Conservation (phyloP, 257 asterid species). For the Forsythia viridissima region DNA sequence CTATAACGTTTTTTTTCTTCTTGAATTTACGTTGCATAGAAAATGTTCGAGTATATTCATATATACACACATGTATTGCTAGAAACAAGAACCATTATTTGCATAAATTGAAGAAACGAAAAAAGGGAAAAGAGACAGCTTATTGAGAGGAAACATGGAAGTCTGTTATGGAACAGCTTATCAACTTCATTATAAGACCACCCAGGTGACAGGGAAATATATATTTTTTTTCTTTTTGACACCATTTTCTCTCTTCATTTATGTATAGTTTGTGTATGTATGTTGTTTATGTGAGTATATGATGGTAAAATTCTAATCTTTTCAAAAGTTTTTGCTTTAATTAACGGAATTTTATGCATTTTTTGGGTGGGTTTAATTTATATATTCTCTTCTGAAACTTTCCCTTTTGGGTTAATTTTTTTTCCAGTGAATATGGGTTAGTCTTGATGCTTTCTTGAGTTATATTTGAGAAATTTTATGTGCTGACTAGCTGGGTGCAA, state of each 20-base stretch:
- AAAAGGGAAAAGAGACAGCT: slow-evolving; percentile 26
- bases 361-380: slow-evolving; percentile 19
- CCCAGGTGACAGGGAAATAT: slow-evolving; percentile 63
- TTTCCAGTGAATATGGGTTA: too few species aligned
- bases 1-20: neutral
- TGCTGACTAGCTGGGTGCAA: too few species aligned
- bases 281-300: neutral
- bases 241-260: neutral
- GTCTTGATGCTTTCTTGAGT: too few species aligned
- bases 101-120: slow-evolving; percentile 23
- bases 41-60: too few species aligned
- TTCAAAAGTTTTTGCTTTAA: slow-evolving; percentile 17
- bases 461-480: too few species aligned
- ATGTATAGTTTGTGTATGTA: neutral
- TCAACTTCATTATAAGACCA: slow-evolving; percentile 93
- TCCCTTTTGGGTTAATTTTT: neutral
- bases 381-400: neutral
- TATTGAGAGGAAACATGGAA: neutral
- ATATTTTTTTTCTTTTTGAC: neutral
- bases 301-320: slow-evolving; percentile 28
- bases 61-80: neutral
- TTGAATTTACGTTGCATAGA: too few species aligned
- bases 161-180: slow-evolving; percentile 77
- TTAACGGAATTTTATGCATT: too few species aligned
- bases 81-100: neutral